Evolutionary conservation across 495 filamentous ascomycete species (phyloP).

Genomic region (Elasticomyces elasticus): DNA sequence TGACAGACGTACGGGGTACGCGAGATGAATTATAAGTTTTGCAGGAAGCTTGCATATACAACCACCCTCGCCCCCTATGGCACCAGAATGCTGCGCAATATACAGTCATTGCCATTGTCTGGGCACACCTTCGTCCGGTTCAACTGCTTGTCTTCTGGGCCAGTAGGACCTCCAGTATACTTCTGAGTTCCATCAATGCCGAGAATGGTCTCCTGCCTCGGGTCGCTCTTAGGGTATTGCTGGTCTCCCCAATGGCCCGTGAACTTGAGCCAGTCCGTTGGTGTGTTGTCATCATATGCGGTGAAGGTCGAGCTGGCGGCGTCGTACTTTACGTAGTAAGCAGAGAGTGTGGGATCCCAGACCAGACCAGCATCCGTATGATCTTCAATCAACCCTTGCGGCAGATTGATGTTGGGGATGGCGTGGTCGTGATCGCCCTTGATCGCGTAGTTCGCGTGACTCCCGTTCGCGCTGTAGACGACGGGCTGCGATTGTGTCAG

Average conservation of each 20-base stretch:
- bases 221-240: slow-evolving; percentile 23
- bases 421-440: slow-evolving; percentile 43
- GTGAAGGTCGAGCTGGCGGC: slow-evolving; percentile 11
- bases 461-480: slow-evolving; percentile 22
- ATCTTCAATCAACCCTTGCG: slow-evolving; percentile 34
- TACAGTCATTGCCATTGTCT: slow-evolving; percentile 14
- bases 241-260: slow-evolving; percentile 25
- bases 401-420: slow-evolving; percentile 55
- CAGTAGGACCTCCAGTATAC: slow-evolving; percentile 17
- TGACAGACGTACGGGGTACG: too few relatives aligned
- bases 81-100: slow-evolving; percentile 5
- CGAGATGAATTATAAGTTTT: too few relatives aligned
- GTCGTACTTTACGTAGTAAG: slow-evolving; percentile 24
- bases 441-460: slow-evolving; percentile 26
- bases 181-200: slow-evolving; percentile 11
- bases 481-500: slow-evolving; percentile 14
- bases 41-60: too few relatives aligned
- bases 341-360: slow-evolving; percentile 23
- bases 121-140: slow-evolving; percentile 21
- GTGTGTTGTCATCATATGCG: slow-evolving; percentile 21
- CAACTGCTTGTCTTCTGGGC: slow-evolving; percentile 19
- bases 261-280: slow-evolving; percentile 23
- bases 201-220: slow-evolving; percentile 16
- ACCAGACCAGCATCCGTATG: slow-evolving; percentile 43
- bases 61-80: slow-evolving; percentile 1